phyloP scores from a whole-genome alignment of 768 basidiomycete genomes.

The Lactarius deliciosus region DNA sequence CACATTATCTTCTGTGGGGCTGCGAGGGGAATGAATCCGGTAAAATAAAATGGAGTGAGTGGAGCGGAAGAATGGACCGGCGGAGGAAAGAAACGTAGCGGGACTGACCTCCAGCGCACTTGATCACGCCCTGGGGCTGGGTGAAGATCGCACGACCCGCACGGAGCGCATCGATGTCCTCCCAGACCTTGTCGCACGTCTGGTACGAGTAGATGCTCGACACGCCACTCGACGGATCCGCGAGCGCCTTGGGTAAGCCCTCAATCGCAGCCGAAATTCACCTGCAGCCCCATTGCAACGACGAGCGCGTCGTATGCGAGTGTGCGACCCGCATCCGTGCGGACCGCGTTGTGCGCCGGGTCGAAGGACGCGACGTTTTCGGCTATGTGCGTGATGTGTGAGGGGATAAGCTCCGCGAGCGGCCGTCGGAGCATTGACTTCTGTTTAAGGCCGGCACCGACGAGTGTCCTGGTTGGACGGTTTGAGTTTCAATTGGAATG shows the following conservation, averaged over 20 bases:
- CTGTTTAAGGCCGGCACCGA: conserved; percentile 78
- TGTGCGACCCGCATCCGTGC: conserved; percentile 65
- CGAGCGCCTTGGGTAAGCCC: conserved; percentile 73
- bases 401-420: conserved; percentile 69
- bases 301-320: conserved; percentile 84
- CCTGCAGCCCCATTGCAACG: conserved; percentile 86
- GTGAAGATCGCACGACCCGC: conserved; percentile 90
- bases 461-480: conserved; percentile 70
- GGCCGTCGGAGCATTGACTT: conserved; percentile 69
- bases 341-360: conserved; percentile 71
- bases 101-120: conserved; percentile 81
- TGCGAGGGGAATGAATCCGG: conserved; percentile 33
- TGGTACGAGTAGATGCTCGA: conserved; percentile 92
- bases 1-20: conserved; percentile 94
- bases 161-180: conserved; percentile 72
- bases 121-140: conserved; percentile 88
- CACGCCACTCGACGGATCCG: conserved; percentile 76
- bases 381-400: conserved; percentile 65
- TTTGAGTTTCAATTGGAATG: not conserved
- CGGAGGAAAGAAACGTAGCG: not conserved
- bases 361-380: conserved; percentile 74
- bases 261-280: conserved; percentile 75
- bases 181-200: conserved; percentile 87
- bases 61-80: not conserved
- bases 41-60: not conserved